Evolutionary conservation across 306 rosid species (phyloP).

Genomic region (Castanea crenata): DNA sequence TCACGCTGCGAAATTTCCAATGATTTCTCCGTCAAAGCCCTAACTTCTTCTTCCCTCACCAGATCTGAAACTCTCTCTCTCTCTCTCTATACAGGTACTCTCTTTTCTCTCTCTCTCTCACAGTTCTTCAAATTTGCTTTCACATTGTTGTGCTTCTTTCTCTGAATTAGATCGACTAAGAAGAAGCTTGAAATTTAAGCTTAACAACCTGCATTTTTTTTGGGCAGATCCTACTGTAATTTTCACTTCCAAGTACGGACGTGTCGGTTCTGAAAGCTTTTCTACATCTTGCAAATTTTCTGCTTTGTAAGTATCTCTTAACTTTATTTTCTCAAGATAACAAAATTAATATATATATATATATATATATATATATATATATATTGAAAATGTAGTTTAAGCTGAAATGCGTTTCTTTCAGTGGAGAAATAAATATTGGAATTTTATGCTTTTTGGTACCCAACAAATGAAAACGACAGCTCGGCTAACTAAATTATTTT

Average conservation of each 20-base stretch:
- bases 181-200: slow-evolving; percentile 16
- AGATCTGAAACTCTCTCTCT: slow-evolving; percentile 38
- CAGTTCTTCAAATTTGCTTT: not conserved
- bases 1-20: slow-evolving; percentile 31
- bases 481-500: not conserved
- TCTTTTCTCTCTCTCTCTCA: not conserved
- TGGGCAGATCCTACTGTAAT: slow-evolving; percentile 27
- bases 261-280: slow-evolving; percentile 19
- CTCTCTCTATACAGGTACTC: slow-evolving; percentile 18
- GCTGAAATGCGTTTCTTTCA: slow-evolving; percentile 9
- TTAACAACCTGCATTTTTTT: slow-evolving; percentile 38
- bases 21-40: slow-evolving; percentile 32
- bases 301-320: slow-evolving; percentile 20
- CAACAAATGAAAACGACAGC: not conserved
- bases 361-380: not conserved
- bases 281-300: slow-evolving; percentile 6
- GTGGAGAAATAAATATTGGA: not conserved
- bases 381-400: slow-evolving; percentile 6
- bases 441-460: not conserved
- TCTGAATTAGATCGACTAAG: slow-evolving; percentile 23
- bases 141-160: slow-evolving; percentile 11
- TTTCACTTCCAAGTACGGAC: not conserved
- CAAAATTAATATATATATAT: not conserved
- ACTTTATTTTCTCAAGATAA: not conserved
- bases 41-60: slow-evolving; percentile 20